Base-by-base conservation (phyloP, 2,329 filamentous ascomycete species). In the Aspergillus pseudotamarii region DNA sequence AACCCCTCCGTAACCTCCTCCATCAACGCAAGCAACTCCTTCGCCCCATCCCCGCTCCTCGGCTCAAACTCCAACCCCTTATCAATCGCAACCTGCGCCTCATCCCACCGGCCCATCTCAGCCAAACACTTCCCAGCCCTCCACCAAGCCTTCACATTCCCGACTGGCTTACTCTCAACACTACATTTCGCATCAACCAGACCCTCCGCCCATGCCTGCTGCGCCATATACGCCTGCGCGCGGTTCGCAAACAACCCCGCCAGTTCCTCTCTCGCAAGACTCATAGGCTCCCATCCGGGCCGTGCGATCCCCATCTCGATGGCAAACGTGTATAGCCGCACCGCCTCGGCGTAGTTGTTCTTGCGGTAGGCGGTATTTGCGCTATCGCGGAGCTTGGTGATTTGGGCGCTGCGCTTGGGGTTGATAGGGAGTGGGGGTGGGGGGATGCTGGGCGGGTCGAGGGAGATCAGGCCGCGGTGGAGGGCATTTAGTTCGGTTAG, bases 91-190 rank as follows among this genome's bases (percentile, higher is more conserved):
- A 89, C 88, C 71, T 84, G 84, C 1, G 94, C 93, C 86, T 98
- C 94, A 60, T 91, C 88, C 73, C 92, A 80, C 64, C 94, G 80
- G 1, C 91, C 91, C 95, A 98, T 98, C 87, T 99, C 95, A 68
- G 90, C 80, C 74, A 98, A 79, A 75, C 93, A 96, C 81, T 88
- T 89, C 11, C 92, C 95, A 65, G 92, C 84, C 65, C 95, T 85
- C 90, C 93, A 97, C 93, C 94, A 98, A 0, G 89, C 94, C 87
- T 98, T 98, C 1, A 92, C 89, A 78, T 99, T 98, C 45, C 91
- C 93, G 48, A 90, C 86, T 68, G 89, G 87, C 84, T 94, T 94
- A 66, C 92, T 89, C 83, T 97, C 94, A 50, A 97, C 90, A 76
- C 92, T 95, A 34, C 89, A 87, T 81, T 96, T 91, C 4, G 93